Evolutionary conservation across 148 eudicot species (phyloP).

Genomic region (Mesembryanthemum crystallinum): DNA sequence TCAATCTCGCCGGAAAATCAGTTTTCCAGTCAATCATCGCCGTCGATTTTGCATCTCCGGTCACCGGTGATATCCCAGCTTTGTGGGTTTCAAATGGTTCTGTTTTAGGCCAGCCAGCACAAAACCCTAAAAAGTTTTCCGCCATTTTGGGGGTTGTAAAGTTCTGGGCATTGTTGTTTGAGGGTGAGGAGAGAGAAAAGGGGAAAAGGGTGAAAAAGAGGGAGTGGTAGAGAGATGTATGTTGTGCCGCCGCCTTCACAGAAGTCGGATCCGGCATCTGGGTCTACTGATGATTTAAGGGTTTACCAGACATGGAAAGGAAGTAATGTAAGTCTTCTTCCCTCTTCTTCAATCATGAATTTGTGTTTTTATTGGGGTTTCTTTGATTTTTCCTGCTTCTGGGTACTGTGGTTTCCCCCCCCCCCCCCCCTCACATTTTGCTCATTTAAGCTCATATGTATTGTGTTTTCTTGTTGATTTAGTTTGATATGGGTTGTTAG

Average conservation of each 20-base stretch:
- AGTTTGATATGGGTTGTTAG: constrained; percentile 7
- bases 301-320: constrained; percentile 95
- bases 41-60: background rate
- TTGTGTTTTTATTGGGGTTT: background rate
- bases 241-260: constrained; percentile 83
- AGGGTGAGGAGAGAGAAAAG: background rate
- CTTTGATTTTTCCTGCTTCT: constrained; percentile 9
- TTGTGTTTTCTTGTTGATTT: constrained; percentile 5
- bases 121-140: constrained; percentile 28
- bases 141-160: constrained; percentile 8
- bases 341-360: background rate
- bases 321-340: constrained; percentile 63
- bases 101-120: background rate
- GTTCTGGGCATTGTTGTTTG: constrained; percentile 11
- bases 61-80: background rate
- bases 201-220: constrained; percentile 2
- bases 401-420: background rate
- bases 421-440: no score
- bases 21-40: background rate
- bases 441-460: background rate
- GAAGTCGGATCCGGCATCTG: constrained; percentile 65
- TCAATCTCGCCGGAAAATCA: background rate
- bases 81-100: constrained; percentile 29
- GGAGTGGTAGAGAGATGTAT: constrained; percentile 52
- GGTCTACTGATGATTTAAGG: constrained; percentile 57